A percentile compares a stretch with the other conserved stretches of the same genome.
Conservation (phyloP, 192 early-diverging fungal genomes). For the Mortierella alpina region DNA sequence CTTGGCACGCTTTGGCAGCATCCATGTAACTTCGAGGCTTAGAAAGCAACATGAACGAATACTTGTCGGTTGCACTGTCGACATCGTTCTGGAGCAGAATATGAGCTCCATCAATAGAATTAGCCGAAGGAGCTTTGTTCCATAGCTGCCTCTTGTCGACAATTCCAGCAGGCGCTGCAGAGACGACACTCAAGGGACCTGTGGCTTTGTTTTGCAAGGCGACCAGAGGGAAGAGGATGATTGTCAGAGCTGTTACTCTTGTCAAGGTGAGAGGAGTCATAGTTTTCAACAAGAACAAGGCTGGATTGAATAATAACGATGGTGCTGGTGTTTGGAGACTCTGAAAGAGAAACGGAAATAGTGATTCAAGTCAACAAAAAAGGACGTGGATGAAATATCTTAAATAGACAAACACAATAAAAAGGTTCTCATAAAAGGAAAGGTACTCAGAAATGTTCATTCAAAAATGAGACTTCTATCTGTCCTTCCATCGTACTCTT, state of each 20-base stretch:
- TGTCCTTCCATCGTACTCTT: too few species aligned
- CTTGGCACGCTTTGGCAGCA: constrained; percentile 5
- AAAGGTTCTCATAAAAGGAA: too few species aligned
- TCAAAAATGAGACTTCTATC: too few species aligned
- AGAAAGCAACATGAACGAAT: constrained; percentile 22
- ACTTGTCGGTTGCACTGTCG: constrained; percentile 8
- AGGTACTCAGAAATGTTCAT: too few species aligned
- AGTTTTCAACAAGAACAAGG: background rate
- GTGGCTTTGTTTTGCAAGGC: background rate
- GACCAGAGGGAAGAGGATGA: background rate
- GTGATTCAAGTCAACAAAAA: too few species aligned
- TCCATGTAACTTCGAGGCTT: constrained; percentile 15
- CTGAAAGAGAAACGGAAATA: too few species aligned
- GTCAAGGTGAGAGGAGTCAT: background rate
- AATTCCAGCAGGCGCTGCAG: constrained; percentile 16
- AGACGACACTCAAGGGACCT: background rate
- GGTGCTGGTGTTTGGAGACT: too few species aligned
- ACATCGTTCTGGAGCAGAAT: constrained; percentile 31
- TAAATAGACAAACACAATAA: too few species aligned
- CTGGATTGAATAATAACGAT: background rate
- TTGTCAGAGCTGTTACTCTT: background rate
- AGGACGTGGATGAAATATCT: too few species aligned
- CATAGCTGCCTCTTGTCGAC: constrained; percentile 4
- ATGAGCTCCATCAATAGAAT: constrained; percentile 22
- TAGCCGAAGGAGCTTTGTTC: constrained; percentile 11